Evolutionary conservation across 768 basidiomycete genomes (phyloP), one percentile per base, ranked within the genome.

Genomic region (Collybia mongolica): DNA sequence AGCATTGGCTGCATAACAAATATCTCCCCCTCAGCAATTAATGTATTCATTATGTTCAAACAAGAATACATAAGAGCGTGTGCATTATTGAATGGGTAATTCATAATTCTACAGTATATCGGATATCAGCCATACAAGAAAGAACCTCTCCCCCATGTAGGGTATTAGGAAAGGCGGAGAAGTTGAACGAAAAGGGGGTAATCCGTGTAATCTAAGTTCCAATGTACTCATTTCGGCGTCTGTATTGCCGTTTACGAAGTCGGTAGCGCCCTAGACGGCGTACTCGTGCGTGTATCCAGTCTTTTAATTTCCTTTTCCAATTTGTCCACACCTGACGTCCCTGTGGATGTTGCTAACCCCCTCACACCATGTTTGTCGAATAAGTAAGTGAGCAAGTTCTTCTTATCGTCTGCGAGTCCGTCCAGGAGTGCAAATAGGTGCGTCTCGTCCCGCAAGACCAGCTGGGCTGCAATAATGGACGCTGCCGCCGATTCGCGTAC

Each of bases 331-430:
- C 86, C 80, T 14, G 69, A 69, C n/a, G 66, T 67, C 7, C 72
- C 70, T 35, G 63, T 63, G 3, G 63, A 64, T 22, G 60, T 61
- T 11, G 61, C 63, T 44, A 65, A 57, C 39, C 81, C 88, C 18
- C 91, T 75, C 8, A 80, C 88, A 26, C 84, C 84, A 59, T 93
- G 88, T 65, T 93, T 93, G 65, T 93, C 91, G 56, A 94, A 94
- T 49, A 92, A 73, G 57, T 94, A 94, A 1, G 92, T 91, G 43
- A 94, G 72, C 15, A 93, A 72, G 62, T 94, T 93, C 75, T 92
- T 93, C 76, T 93, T 91, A 59, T 90, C 90, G 53, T 91, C 87
- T n/a, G 89, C 83, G 37, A 94, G 74, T 5, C 87, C 88, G 50
- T 90, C 88, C 39, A 94, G 71, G 15, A 94, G 79, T 32, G 81